Base-by-base conservation (phyloP, 2,329 filamentous ascomycete genomes). In the Xylaria sp. region DNA sequence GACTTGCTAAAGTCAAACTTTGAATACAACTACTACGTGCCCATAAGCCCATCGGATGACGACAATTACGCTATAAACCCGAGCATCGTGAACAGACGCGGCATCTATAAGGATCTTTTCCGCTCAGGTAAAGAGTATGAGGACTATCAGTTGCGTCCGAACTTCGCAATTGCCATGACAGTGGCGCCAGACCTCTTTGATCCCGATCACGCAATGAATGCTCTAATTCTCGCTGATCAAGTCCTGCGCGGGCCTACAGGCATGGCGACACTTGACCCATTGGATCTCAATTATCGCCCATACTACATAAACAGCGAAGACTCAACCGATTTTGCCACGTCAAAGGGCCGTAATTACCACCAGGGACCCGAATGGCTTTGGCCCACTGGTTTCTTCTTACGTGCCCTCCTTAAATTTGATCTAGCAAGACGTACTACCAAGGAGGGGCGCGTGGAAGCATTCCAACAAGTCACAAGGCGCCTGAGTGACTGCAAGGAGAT, bases 91-190 rank as follows among this genome's bases (percentile, higher is more conserved):
- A 96, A 97, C 78, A 91, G 95, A 51, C 88, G 93, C 21, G 96
- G 95, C 63, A 96, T 99, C 73, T 99, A 99, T 86, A 99, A 99
- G 79, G 95, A 99, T 75, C 80, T 98, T 17, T 97, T 97, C 83
- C 88, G 85, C 67, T 96, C 93, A 47, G 92, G 92, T 65, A 98
- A 97, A 77, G 92, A 95, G 74, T 97, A 96, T 73, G 93, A 98
- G 74, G 95, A 99, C 78, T 99, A 99, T 78, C 95, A 99, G 76
- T 86, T 99, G 41, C 91, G 95, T 23, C 84, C 91, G 64, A 99
- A 99, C 79, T 98, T 96, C 79, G 86, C 93, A 31, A 94, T 99
- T 67, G 92, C 94, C 68, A 98, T 99, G 95, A 87, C 90, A 1
- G 94, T 96, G 0, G 93, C 96, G 0, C 92, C 95, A 0, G 90